Conservation (phyloP, 2,329 filamentous ascomycete genomes). For the Curvularia verruculosa region DNA sequence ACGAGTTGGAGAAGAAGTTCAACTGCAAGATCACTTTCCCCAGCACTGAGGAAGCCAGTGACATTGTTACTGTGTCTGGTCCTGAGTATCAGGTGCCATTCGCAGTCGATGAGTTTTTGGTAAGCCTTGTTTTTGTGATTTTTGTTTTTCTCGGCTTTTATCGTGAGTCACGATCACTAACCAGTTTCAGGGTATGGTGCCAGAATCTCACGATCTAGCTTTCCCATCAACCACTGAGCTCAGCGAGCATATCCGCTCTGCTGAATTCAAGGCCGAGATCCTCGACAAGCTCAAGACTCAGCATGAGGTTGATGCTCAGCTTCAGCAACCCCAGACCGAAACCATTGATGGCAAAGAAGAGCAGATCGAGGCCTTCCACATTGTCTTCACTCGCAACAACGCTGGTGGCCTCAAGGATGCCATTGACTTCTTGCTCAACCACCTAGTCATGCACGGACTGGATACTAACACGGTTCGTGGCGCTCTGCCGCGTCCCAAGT, state of each 20-base stretch:
- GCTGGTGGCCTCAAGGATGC: conserved; percentile 93
- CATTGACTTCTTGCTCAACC: conserved; percentile 88
- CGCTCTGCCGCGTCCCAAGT: conserved; percentile 96
- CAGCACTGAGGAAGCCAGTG: conserved; percentile 95
- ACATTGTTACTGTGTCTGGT: conserved; percentile 92
- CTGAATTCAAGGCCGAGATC: conserved; percentile 80
- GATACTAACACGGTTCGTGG: conserved; percentile 84
- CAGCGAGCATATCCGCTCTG: conserved; percentile 79
- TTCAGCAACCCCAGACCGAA: conserved; percentile 61
- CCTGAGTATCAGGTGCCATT: conserved; percentile 98
- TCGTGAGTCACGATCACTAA: conserved; percentile 39
- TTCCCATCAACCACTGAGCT: conserved; percentile 78
- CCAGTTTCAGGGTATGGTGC: conserved; percentile 80
- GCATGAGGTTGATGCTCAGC: conserved; percentile 86
- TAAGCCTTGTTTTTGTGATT: too few relatives aligned
- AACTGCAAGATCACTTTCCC: conserved; percentile 99
- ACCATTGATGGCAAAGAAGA: conserved; percentile 51
- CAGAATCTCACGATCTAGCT: conserved; percentile 90
- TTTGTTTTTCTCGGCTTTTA: not conserved
- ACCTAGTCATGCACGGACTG: conserved; percentile 86
- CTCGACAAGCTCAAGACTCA: conserved; percentile 85
- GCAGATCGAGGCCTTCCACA: conserved; percentile 54
- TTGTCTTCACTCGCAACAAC: conserved; percentile 90
- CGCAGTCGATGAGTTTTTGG: conserved; percentile 92
- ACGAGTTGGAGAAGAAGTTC: conserved; percentile 97